phyloP scores from a whole-genome alignment of 2,329 filamentous ascomycete species.

The Orbilia ellipsospora region DNA sequence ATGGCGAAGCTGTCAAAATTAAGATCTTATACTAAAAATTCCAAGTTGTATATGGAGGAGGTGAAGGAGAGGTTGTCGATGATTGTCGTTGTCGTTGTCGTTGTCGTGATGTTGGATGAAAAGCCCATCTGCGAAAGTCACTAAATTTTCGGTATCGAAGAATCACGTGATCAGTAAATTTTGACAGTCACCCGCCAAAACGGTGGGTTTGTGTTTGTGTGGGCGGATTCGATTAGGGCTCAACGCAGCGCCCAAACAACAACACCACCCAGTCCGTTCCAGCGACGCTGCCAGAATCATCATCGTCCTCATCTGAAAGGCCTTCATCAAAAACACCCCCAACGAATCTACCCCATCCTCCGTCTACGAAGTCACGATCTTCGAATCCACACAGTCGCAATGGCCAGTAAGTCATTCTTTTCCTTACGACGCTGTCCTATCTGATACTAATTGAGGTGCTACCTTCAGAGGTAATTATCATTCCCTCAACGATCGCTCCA shows the following conservation, averaged over 20 bases:
- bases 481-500: slow-evolving; percentile 5
- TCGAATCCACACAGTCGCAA: slow-evolving; percentile 47
- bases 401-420: slow-evolving; percentile 50
- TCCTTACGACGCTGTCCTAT: not conserved
- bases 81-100: slow-evolving; percentile 11
- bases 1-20: slow-evolving; percentile 56
- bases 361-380: slow-evolving; percentile 42
- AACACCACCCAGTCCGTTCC: slow-evolving; percentile 38
- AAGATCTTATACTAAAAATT: slow-evolving; percentile 46
- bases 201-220: slow-evolving; percentile 13
- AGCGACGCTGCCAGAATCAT: slow-evolving; percentile 17
- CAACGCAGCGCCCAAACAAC: slow-evolving; percentile 10
- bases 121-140: not conserved
- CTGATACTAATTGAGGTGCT: slow-evolving; percentile 14
- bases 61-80: slow-evolving; percentile 34
- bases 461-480: slow-evolving; percentile 47
- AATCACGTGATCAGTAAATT: slow-evolving; percentile 42
- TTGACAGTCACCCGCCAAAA: slow-evolving; percentile 39
- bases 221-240: slow-evolving; percentile 51
- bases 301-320: not conserved
- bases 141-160: slow-evolving; percentile 21
- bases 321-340: slow-evolving; percentile 22
- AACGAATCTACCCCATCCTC: slow-evolving; percentile 16
- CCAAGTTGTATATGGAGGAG: slow-evolving; percentile 11
- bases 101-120: not conserved